These are phyloP conservation scores for sorghum (Sorghum bicolor) DNA, from an alignment of 176 grass and related monocot species.

Conservation along the genomic window DNA sequence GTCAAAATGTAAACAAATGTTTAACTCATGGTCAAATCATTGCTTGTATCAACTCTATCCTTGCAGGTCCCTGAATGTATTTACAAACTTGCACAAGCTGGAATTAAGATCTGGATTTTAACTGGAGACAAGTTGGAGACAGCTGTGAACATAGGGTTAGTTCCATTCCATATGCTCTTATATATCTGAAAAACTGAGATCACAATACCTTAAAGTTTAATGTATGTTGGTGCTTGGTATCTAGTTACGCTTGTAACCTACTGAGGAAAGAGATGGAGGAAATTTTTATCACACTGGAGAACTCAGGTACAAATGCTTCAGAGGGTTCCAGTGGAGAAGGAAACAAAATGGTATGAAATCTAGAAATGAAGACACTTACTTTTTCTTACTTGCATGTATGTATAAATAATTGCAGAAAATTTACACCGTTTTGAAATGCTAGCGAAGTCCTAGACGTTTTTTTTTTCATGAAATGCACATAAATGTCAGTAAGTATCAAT, in stretches of 20 bases:
- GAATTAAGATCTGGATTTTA: constrained; percentile 95
- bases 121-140: constrained; percentile 98
- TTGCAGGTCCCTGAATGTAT: constrained; percentile 92
- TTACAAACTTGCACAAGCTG: constrained; percentile 93
- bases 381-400: constrained; percentile 9
- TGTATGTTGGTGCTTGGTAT: constrained; percentile 39
- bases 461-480: background rate
- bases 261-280: constrained; percentile 86
- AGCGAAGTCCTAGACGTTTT: background rate
- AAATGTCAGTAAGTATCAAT: constrained; percentile 5
- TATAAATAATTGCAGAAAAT: constrained; percentile 5
- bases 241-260: constrained; percentile 79
- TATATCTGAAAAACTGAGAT: constrained; percentile 16
- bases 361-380: background rate
- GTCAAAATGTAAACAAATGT: background rate
- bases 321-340: constrained; percentile 13
- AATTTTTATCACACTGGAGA: constrained; percentile 74
- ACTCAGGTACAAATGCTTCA: constrained; percentile 29
- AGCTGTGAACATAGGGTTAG: constrained; percentile 95
- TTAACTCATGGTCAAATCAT: background rate
- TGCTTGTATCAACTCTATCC: background rate
- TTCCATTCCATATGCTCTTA: constrained; percentile 7
- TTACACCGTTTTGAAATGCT: constrained; percentile 12
- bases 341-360: constrained; percentile 27
- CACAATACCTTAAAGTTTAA: constrained; percentile 10